Evolutionary conservation across 192 early-diverging fungal species (phyloP).

Genomic region (Backusella psychrophila): DNA sequence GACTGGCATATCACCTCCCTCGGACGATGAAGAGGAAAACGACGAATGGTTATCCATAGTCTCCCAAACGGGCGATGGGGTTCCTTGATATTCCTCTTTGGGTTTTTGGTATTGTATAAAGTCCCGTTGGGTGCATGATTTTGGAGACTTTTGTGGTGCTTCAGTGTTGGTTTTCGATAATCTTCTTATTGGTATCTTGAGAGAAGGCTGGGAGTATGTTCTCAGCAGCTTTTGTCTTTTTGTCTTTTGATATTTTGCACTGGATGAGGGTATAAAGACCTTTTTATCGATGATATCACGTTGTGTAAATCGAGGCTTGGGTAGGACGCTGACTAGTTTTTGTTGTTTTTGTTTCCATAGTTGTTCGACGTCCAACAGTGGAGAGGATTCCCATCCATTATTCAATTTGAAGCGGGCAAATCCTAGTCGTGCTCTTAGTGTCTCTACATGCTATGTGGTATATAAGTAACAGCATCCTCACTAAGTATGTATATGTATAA

Average conservation of each 20-base stretch:
- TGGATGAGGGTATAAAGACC: slow-evolving; percentile 18
- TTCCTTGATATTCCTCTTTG: not conserved
- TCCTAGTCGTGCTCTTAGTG: slow-evolving; percentile 9
- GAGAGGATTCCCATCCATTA: slow-evolving; percentile 32
- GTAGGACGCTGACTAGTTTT: slow-evolving; percentile 11
- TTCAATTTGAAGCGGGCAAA: slow-evolving; percentile 37
- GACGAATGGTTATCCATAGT: not conserved
- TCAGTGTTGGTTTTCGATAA: not conserved
- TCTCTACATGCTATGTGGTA: not conserved
- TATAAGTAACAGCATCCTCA: not conserved
- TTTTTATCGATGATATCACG: slow-evolving; percentile 31
- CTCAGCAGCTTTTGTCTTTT: slow-evolving; percentile 21
- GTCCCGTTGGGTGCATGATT: not conserved
- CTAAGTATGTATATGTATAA: not conserved
- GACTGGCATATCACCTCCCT: not conserved
- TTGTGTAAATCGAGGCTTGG: slow-evolving; percentile 31
- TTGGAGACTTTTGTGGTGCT: not conserved
- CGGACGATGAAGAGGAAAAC: not conserved
- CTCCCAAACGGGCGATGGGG: not conserved
- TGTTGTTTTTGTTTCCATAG: slow-evolving; percentile 29
- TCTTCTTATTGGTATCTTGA: not conserved
- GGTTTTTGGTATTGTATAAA: not conserved
- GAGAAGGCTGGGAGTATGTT: slow-evolving; percentile 15
- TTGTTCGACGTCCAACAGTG: slow-evolving; percentile 26
- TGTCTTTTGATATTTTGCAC: not conserved